These are phyloP conservation scores for Cucurbita pepo DNA, from an alignment of 306 rosid species.

Conservation along the genomic window DNA sequence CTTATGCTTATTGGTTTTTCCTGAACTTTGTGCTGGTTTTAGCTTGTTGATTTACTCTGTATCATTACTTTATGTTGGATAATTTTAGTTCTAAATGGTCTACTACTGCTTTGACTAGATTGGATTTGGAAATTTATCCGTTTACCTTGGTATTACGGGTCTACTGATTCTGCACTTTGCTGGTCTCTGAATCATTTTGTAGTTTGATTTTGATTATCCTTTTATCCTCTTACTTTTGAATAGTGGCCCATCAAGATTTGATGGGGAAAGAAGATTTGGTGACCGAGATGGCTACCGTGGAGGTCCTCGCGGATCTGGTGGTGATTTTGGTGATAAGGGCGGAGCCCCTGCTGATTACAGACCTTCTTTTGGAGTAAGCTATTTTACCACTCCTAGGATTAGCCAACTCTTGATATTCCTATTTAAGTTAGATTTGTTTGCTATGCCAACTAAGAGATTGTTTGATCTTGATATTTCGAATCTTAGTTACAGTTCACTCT, in stretches of 20 bases:
- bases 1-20: not conserved
- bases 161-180: not conserved
- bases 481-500: not conserved
- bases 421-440: not conserved
- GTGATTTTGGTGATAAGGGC: constrained; percentile 34
- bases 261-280: constrained; percentile 33
- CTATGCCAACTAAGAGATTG: not conserved
- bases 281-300: constrained; percentile 38
- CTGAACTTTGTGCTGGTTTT: not conserved
- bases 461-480: not conserved
- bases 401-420: not conserved
- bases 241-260: constrained; percentile 37
- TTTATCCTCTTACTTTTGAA: not conserved
- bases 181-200: not conserved
- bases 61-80: not conserved
- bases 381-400: not conserved
- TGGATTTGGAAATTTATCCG: not conserved
- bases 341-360: constrained; percentile 44
- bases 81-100: not conserved
- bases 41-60: not conserved
- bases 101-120: not conserved
- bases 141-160: not conserved
- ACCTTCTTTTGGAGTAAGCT: constrained; percentile 28
- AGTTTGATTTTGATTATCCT: not conserved
- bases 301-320: constrained; percentile 34